Conservation (phyloP, 352 stramenopile species). For the Pythium phragmitis region DNA sequence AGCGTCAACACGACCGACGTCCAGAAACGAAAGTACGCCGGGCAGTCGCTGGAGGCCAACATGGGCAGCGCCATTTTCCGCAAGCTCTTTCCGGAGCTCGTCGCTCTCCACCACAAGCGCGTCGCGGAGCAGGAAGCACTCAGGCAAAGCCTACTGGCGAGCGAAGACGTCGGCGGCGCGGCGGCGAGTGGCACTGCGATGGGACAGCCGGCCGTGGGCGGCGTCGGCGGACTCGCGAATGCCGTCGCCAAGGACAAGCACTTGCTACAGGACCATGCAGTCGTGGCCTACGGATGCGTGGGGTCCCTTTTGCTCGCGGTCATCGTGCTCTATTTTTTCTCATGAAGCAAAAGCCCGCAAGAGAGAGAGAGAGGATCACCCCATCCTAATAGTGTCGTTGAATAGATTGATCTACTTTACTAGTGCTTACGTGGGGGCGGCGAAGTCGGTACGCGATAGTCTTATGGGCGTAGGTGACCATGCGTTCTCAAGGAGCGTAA, state of each 20-base stretch:
- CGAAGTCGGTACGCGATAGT: background rate
- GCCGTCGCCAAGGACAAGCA: conserved; percentile 24
- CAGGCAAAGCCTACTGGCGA: conserved; percentile 27
- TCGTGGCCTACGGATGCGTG: conserved; percentile 37
- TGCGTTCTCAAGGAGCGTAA: conserved; percentile 39
- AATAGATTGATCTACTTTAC: conserved; percentile 25
- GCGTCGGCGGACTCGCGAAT: conserved; percentile 14
- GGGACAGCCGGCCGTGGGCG: background rate
- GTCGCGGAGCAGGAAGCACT: conserved; percentile 40
- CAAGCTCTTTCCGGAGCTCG: conserved; percentile 88
- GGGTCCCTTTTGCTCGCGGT: conserved; percentile 40
- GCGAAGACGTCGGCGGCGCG: conserved; percentile 5
- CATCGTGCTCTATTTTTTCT: conserved; percentile 49
- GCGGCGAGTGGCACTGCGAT: background rate
- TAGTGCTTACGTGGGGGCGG: background rate
- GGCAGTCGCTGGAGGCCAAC: conserved; percentile 80
- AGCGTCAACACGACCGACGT: conserved; percentile 85
- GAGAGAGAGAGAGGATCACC: background rate
- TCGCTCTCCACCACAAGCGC: conserved; percentile 64
- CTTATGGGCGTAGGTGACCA: conserved; percentile 23
- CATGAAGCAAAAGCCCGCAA: conserved; percentile 25
- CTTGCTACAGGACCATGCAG: conserved; percentile 25
- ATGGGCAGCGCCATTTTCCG: conserved; percentile 76
- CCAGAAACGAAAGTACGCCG: conserved; percentile 85
- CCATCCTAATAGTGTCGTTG: background rate